Conservation (phyloP, 23 red algal species). For the Agarophyton chilense region DNA sequence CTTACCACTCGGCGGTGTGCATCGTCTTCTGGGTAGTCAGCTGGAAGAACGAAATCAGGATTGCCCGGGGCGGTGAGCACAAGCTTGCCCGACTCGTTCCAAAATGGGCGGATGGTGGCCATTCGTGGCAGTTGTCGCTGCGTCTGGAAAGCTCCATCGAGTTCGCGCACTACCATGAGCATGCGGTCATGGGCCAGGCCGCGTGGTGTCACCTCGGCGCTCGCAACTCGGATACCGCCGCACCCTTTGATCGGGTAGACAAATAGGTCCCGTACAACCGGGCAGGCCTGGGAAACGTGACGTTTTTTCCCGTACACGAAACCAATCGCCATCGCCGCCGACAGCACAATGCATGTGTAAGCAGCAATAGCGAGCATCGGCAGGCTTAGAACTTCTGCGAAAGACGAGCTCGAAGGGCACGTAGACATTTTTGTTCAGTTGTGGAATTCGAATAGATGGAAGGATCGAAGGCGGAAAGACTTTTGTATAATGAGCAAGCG, state of each 20-base stretch:
- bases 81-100: slow-evolving; percentile 11
- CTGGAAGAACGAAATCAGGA: not conserved
- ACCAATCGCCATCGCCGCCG: no score
- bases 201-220: slow-evolving; percentile 42
- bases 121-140: slow-evolving; percentile 54
- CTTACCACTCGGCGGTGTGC: not conserved
- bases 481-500: no score
- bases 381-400: no score
- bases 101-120: slow-evolving; percentile 22
- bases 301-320: no score
- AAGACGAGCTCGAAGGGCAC: no score
- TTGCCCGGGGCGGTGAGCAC: slow-evolving; percentile 31
- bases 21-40: not conserved
- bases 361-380: no score
- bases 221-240: slow-evolving; percentile 39
- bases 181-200: slow-evolving; percentile 67
- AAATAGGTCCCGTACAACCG: slow-evolving; percentile 28
- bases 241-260: slow-evolving; percentile 86
- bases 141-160: slow-evolving; percentile 44
- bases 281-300: no score
- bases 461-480: no score
- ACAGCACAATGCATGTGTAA: no score
- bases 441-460: no score
- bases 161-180: slow-evolving; percentile 62
- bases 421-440: no score